phyloP scores from a whole-genome alignment of 768 basidiomycete genomes.

The Mycena rosella region DNA sequence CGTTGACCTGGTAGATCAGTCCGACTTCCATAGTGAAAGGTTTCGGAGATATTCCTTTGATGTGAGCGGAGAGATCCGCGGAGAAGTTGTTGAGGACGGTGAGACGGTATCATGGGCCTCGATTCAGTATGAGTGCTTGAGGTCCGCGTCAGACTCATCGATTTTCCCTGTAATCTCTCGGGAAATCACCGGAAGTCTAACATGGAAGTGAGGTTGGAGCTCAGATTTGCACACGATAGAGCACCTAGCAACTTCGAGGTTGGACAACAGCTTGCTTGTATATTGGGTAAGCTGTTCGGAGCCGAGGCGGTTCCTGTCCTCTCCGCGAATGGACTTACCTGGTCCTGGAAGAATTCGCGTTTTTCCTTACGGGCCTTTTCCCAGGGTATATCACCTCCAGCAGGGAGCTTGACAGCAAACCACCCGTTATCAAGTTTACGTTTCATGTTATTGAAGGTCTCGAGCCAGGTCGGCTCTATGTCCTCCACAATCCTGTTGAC shows the following conservation, averaged over 20 bases:
- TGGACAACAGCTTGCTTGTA: slow-evolving; percentile 23
- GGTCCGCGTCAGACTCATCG: not conserved
- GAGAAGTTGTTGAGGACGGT: slow-evolving; percentile 8
- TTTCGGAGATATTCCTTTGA: slow-evolving; percentile 21
- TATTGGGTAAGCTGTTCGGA: slow-evolving; percentile 23
- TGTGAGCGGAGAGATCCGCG: slow-evolving; percentile 10
- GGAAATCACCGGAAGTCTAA: slow-evolving; percentile 20
- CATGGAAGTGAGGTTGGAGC: not conserved
- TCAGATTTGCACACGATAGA: not conserved
- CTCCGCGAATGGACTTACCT: slow-evolving; percentile 15
- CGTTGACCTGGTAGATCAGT: slow-evolving; percentile 21
- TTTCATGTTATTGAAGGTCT: slow-evolving; percentile 18
- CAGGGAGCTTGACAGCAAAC: slow-evolving; percentile 29
- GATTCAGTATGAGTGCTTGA: not conserved
- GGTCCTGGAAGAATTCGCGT: slow-evolving; percentile 14
- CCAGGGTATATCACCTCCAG: slow-evolving; percentile 14
- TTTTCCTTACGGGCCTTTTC: slow-evolving; percentile 12
- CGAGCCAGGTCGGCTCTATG: slow-evolving; percentile 7
- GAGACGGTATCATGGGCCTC: slow-evolving; percentile 9
- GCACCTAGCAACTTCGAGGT: slow-evolving; percentile 8
- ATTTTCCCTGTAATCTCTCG: slow-evolving; percentile 6
- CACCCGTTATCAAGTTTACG: slow-evolving; percentile 25
- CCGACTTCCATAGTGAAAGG: slow-evolving; percentile 19
- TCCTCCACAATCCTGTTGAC: slow-evolving; percentile 16
- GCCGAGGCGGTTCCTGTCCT: slow-evolving; percentile 24